These are phyloP conservation scores for Xylariaceae sp. DNA, from an alignment of 2,329 filamentous ascomycete genomes.

Conservation along the genomic window DNA sequence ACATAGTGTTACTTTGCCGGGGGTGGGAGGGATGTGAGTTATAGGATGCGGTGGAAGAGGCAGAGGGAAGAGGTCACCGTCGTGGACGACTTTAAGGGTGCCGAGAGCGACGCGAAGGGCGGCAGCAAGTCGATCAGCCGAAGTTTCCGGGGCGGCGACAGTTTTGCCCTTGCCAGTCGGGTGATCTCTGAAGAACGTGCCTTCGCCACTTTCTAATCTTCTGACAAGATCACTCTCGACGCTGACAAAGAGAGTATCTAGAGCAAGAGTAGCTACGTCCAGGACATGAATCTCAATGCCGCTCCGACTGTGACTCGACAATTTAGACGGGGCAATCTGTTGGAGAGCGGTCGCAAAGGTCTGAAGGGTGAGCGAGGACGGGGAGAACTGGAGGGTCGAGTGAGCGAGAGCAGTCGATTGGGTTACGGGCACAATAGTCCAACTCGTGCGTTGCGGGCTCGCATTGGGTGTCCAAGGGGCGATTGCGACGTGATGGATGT, in stretches of 20 bases:
- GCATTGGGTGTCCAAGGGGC: conserved; percentile 66
- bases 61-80: conserved; percentile 73
- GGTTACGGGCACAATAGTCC: conserved; percentile 80
- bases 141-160: conserved; percentile 28
- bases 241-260: conserved; percentile 84
- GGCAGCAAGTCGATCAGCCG: conserved; percentile 57
- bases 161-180: conserved; percentile 35
- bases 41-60: conserved; percentile 80
- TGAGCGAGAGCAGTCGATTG: conserved; percentile 62
- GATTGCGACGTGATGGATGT: conserved; percentile 63
- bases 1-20: conserved; percentile 85
- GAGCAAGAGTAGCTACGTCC: conserved; percentile 71
- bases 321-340: conserved; percentile 69
- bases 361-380: conserved; percentile 69
- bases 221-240: conserved; percentile 77
- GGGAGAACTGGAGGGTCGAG: conserved; percentile 76
- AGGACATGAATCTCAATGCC: conserved; percentile 81
- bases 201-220: conserved; percentile 77
- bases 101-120: conserved; percentile 72
- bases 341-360: conserved; percentile 72
- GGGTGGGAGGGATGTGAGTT: conserved; percentile 77
- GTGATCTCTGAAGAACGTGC: conserved; percentile 70
- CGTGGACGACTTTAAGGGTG: conserved; percentile 72
- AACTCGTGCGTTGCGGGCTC: conserved; percentile 60
- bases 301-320: conserved; percentile 66